Evolutionary conservation across 1,139 yeast genomes (phyloP).

Genomic region (Candida sp.): DNA sequence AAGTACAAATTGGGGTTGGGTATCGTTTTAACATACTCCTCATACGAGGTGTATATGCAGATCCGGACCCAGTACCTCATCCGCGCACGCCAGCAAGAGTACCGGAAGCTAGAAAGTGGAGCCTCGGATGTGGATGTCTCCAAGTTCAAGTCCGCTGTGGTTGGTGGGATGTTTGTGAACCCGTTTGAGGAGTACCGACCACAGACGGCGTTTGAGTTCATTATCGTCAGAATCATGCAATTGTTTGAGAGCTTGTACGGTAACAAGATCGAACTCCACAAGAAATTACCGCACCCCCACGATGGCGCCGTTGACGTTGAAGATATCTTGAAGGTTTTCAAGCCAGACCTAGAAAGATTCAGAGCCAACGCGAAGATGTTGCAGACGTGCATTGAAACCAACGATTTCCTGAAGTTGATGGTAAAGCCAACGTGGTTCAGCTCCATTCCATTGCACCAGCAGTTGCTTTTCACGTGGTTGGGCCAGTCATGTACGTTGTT

Average conservation of each 20-base stretch:
- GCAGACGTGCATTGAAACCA: slow-evolving; percentile 27
- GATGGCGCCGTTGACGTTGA: slow-evolving; percentile 48
- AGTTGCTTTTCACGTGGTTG: slow-evolving; percentile 82
- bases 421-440: slow-evolving; percentile 11
- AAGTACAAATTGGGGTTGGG: slow-evolving; percentile 54
- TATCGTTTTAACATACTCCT: slow-evolving; percentile 63
- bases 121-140: slow-evolving; percentile 23
- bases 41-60: slow-evolving; percentile 69
- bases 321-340: slow-evolving; percentile 57
- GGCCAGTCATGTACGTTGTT: slow-evolving; percentile 90
- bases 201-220: slow-evolving; percentile 87
- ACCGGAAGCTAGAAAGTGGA: slow-evolving; percentile 11
- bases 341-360: slow-evolving; percentile 59
- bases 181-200: slow-evolving; percentile 93
- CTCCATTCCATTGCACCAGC: slow-evolving; percentile 38
- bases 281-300: slow-evolving; percentile 49
- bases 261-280: slow-evolving; percentile 55
- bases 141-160: slow-evolving; percentile 53
- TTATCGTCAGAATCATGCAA: slow-evolving; percentile 72
- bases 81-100: slow-evolving; percentile 41
- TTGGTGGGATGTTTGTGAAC: slow-evolving; percentile 85
- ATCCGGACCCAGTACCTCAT: slow-evolving; percentile 60
- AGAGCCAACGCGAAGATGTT: slow-evolving; percentile 33
- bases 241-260: slow-evolving; percentile 68
- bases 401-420: slow-evolving; percentile 22